Base-by-base conservation (phyloP, 345 rosid species). In the Syzygium oleosum region DNA sequence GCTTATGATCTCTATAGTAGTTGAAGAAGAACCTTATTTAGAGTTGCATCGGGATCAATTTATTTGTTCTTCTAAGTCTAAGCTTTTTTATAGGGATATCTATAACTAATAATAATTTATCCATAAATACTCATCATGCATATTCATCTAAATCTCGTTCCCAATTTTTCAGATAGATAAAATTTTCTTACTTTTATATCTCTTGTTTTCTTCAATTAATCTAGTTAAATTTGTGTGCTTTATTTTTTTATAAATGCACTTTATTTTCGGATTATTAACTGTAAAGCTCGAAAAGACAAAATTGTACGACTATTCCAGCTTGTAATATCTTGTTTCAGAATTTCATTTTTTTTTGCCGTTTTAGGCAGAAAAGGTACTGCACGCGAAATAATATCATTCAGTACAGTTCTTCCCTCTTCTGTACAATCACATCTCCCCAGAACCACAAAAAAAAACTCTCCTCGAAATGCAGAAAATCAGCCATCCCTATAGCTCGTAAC, bases 21-120 rank as follows among this genome's bases (percentile, higher is more conserved):
- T 61, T 61, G 29, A 61, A 61, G 19, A n/a, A 61, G 73, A 61
- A 61, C n/a, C 19, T n/a, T 61, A 61, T 13, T 61, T 61, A 61
- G 73, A 61, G 73, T 61, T n/a, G 38, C 9, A 13, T 6, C 17
- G 19, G 6, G 54, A 43, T 52, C 6, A 17, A n/a, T 61, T n/a
- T 61, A n/a, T 9, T 61, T 61, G 9, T 61, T 61, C 7, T 61
- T 1, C n/a, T 13, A n/a, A 61, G 19, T 34, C 34, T n/a, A n/a
- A 61, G 0, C 7, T 2, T 61, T n/a, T 61, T 14, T 9, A n/a
- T 14, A 61, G 29, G 9, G 0, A n/a, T 61, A n/a, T n/a, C 0
- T 13, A 4, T 34, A n/a, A n/a, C n/a, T n/a, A 1, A 61, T n/a
- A n/a, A 13, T 61, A 61, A n/a, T n/a, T 61, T 61, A 61, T n/a